Conservation (phyloP, 345 rosid genomes). For the Rhizophora mangle region DNA sequence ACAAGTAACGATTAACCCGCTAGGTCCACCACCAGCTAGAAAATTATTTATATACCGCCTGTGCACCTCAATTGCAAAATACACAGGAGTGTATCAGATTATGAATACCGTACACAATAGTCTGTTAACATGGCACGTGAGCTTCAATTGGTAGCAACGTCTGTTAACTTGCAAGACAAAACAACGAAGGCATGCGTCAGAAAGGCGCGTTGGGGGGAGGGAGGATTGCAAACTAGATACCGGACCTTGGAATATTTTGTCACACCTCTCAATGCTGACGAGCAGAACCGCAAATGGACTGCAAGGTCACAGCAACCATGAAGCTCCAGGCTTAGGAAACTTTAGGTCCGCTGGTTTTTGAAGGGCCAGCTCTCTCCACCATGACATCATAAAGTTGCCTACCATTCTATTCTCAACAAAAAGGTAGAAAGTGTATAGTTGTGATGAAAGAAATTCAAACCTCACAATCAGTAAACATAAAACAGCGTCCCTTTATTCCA, state of each 20-base stretch:
- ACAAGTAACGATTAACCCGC: too few species aligned
- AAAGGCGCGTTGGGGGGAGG: too few species aligned
- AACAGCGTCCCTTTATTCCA: too few species aligned
- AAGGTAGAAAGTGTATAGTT: not conserved
- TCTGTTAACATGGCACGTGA: not conserved
- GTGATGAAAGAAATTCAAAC: not conserved
- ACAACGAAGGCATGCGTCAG: too few species aligned
- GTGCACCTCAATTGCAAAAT: too few species aligned
- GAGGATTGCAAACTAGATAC: too few species aligned
- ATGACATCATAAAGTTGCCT: slow-evolving; percentile 66
- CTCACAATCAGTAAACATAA: not conserved
- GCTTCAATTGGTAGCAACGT: not conserved
- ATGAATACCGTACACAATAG: not conserved
- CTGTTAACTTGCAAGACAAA: slow-evolving; percentile 1
- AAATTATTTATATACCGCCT: too few species aligned
- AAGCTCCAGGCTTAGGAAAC: slow-evolving; percentile 10
- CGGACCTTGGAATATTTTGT: not conserved
- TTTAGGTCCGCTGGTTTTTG: slow-evolving; percentile 60
- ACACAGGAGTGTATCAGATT: too few species aligned
- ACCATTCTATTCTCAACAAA: slow-evolving; percentile 43
- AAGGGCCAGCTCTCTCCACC: slow-evolving; percentile 75
- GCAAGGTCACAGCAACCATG: slow-evolving; percentile 20
- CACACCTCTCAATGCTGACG: slow-evolving; percentile 4
- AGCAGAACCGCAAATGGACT: not conserved
- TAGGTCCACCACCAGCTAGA: too few species aligned